Percentiles rank a stretch among this genome's conserved stretches.
phyloP scores from a whole-genome alignment of 2,329 filamentous ascomycete species.

The Ophiostoma perfectum region DNA sequence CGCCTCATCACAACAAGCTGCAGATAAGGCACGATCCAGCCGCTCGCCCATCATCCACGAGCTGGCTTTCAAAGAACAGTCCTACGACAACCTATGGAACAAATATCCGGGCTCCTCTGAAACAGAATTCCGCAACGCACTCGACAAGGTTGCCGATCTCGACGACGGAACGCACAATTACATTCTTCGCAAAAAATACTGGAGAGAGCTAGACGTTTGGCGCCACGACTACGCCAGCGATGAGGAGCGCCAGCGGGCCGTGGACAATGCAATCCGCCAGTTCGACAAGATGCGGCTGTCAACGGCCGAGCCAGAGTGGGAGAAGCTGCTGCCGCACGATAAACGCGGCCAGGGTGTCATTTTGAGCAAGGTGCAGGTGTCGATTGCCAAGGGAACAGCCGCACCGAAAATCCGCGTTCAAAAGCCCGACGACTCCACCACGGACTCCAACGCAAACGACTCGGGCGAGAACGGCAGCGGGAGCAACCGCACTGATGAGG shows the following conservation, averaged over 20 bases:
- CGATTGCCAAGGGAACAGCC: conserved; percentile 48
- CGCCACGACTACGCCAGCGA: conserved; percentile 51
- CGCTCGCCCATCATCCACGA: conserved; percentile 53
- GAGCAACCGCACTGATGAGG: conserved; percentile 29
- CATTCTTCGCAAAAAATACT: conserved; percentile 52
- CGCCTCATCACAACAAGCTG: conserved; percentile 49
- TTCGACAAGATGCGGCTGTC: conserved; percentile 57
- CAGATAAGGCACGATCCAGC: conserved; percentile 43
- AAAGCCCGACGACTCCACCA: conserved; percentile 44
- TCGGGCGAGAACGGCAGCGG: conserved; percentile 31
- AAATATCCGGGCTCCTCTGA: conserved; percentile 47
- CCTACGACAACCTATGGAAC: conserved; percentile 44
- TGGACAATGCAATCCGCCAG: conserved; percentile 55
- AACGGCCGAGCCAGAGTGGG: conserved; percentile 54
- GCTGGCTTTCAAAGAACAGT: conserved; percentile 50
- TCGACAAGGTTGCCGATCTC: conserved; percentile 56
- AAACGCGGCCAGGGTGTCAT: conserved; percentile 57
- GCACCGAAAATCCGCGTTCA: conserved; percentile 47
- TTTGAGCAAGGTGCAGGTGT: conserved; percentile 56
- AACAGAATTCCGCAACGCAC: conserved; percentile 48
- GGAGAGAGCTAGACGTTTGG: conserved; percentile 61
- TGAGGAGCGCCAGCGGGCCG: conserved; percentile 53
- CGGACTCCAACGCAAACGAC: conserved; percentile 38
- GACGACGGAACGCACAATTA: conserved; percentile 47
- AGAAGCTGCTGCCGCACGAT: conserved; percentile 52